Base-by-base conservation (phyloP, 2,329 filamentous ascomycete species). In the Penicillium sp. region DNA sequence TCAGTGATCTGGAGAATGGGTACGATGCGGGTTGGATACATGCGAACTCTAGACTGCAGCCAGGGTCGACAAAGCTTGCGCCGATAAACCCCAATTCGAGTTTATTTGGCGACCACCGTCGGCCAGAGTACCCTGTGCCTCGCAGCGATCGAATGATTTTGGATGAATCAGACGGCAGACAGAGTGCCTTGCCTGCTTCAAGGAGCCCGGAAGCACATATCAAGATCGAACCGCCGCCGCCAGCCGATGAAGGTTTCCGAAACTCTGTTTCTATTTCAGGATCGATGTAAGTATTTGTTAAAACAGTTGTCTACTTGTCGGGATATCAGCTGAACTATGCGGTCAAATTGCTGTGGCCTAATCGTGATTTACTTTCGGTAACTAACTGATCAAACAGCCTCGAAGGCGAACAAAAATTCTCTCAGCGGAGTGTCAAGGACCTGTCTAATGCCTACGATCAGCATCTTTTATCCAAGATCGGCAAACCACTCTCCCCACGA, bases 361-460 rank as follows among this genome's bases (percentile, higher is more conserved):
- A 3, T 41, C 35, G 5, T 5, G 11, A 41, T 15, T 41, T 15
- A 15, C 3, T 41, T n/a, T 19, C 21, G 23, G 45, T 11, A 11
- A 46, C 60, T 62, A 17, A 62, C 31, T 6, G n/a, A 50, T 15
- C 21, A 57, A 48, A 65, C 72, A 86, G 85, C 70, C 76, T 88
- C 59, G 85, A 86, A 66, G 86, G 86, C 69, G 86, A 88, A 73
- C 81, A 80, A 55, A 83, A 87, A 64, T 81, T 88, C 52, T 86
- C 86, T 51, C 81, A 84, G 65, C 79, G 83, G 64, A 83, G 85
- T 51, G 81, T 87, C 46, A 82, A 86, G 66, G 82, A 81, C 60
- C 87, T 85, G 3, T 87, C 85, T 26, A 84, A 88, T 69, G 85
- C 83, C 35, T 89, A 88, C 73, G 86, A 89, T 69, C 84, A 88